Evolutionary conservation across 1,284 basidiomycete genomes (phyloP).

Genomic region (Clitocybe nebularis): DNA sequence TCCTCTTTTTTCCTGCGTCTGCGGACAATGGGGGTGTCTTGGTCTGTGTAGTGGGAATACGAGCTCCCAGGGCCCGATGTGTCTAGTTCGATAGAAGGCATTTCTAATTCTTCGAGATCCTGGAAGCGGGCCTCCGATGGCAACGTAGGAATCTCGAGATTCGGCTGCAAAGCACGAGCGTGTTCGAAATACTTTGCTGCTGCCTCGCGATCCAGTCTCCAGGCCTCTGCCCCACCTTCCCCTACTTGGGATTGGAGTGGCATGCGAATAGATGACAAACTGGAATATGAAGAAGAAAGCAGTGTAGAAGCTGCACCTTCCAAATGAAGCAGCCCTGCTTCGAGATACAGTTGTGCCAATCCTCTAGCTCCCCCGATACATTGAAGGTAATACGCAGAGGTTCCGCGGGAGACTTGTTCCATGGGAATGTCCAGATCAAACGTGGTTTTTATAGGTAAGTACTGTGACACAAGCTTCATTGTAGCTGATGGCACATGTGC

Average conservation of each 20-base stretch:
- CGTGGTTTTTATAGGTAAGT: slow-evolving; percentile 52
- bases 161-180: slow-evolving; percentile 53
- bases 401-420: slow-evolving; percentile 43
- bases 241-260: slow-evolving; percentile 43
- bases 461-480: slow-evolving; percentile 69
- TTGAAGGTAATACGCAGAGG: slow-evolving; percentile 54
- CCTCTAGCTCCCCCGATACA: slow-evolving; percentile 59
- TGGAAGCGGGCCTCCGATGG: slow-evolving; percentile 34
- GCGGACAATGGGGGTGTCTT: slow-evolving; percentile 35
- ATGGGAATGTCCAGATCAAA: slow-evolving; percentile 32
- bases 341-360: slow-evolving; percentile 68
- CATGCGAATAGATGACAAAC: slow-evolving; percentile 68
- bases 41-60: slow-evolving; percentile 32
- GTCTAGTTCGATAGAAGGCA: slow-evolving; percentile 53
- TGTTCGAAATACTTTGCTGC: slow-evolving; percentile 69
- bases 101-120: slow-evolving; percentile 46
- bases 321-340: slow-evolving; percentile 70
- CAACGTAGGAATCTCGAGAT: slow-evolving; percentile 63
- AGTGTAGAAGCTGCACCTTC: slow-evolving; percentile 68
- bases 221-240: slow-evolving; percentile 57
- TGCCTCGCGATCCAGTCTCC: slow-evolving; percentile 65
- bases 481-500: slow-evolving; percentile 68
- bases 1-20: slow-evolving; percentile 49
- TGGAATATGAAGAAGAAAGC: slow-evolving; percentile 65
- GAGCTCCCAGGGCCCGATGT: slow-evolving; percentile 32